Base-by-base conservation (phyloP, 75 land plant genomes). In the Ceratopteris richardii region DNA sequence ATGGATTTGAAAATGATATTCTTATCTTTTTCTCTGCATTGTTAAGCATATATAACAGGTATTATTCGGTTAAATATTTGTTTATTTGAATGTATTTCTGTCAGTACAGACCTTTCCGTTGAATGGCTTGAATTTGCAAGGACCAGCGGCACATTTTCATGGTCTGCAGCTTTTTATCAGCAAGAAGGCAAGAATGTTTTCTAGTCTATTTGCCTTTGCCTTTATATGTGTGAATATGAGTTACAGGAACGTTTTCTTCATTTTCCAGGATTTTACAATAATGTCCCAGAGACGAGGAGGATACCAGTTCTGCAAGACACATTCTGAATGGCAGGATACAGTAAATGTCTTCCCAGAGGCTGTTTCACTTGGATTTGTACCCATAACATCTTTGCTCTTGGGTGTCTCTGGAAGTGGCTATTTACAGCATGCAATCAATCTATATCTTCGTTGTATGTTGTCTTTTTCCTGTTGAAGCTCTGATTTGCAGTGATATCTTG, bases 391-490 rank as follows among this genome's bases (percentile, higher is more conserved):
- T 51, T 81, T 84, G 11, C 77, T 87, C 19, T 67, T 60, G 10
- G 75, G 73, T n/a, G 73, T 84, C 24, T 71, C 80, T 10, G 88
- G 92, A 2, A 68, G 59, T 43, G 88, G 88, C 1, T 81, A 78
- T 53, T 39, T 87, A 14, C 67, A 79, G 1, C 92, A 84, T 39
- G 92, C 92, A 28, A 78, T 84, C 73, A 87, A 81, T 31, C 82
- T 81, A 19, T 87, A 84, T 40, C 80, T 87, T 20, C 75, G 85
- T 20, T 78, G 88, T 87, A 67, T 33, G 37, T 33, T 33, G 37
- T 33, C 29, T 56, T 4, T 56, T 5, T 4, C 3, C 21, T 30
- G 14, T 20, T 0, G 20, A 25, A 6, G 26, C 5, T 54, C 18
- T 21, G 13, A 33, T 52, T 51, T 1, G 39, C 1, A 3, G 14